Evolutionary conservation across 2,329 filamentous ascomycete genomes (phyloP), one percentile per base, ranked within the genome.

Genomic region (Calonectria pseudoturangicola): DNA sequence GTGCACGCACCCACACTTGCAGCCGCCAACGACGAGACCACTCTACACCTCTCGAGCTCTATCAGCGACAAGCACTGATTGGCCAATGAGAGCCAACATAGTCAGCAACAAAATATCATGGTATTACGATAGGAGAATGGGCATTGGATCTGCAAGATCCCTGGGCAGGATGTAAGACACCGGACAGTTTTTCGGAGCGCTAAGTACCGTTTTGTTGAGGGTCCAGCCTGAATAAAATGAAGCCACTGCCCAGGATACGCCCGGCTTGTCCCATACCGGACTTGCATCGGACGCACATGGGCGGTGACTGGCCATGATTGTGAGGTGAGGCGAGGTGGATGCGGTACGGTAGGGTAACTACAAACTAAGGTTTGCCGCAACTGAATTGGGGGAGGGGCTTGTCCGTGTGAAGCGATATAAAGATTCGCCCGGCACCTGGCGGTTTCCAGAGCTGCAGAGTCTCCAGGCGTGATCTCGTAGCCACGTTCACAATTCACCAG

Each of bases 11-110:
- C 54, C 16, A 16, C 21, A 21, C n/a, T 36, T 36, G 33, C 43
- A n/a, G 4, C 28, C 25, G 12, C 28, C 28, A 36, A 39, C 45
- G 4, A 27, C 54, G 33, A 27, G 33, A 39, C 54, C 54, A 25
- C 36, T 60, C 39, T 60, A 25, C 36, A 25, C 25, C 25, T 51
- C 9, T 51, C 28, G 36, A 39, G 13, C 39, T 47, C 18, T 33
- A 71, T 39, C 50, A 41, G 16, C 39, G 25, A 25, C 27, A 13
- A n/a, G 33, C 36, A 39, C 15, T 60, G 33, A 71, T 65, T 71
- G 54, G 27, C 78, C 78, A 79, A 79, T 79, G 60, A 72, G 66
- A 66, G 58, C 54, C 41, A 47, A 27, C 30, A 51, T 48, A 25
- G 65, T 75, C 50, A 73, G 71, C 66, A 70, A 50, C 68, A 25